Conservation (phyloP, 257 asterid genomes). For the Rauvolfia tetraphylla region DNA sequence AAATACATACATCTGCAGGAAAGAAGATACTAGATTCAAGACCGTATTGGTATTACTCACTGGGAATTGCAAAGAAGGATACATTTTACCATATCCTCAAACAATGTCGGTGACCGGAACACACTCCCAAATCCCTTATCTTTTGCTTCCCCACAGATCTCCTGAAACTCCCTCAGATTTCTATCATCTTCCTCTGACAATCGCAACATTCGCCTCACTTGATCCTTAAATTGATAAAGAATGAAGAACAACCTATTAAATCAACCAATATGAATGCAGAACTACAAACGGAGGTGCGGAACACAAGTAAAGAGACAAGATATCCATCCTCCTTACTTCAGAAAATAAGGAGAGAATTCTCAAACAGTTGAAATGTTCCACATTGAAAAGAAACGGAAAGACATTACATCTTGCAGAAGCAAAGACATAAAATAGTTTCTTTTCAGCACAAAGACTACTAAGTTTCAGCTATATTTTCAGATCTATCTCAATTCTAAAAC, state of each 20-base stretch:
- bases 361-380: too few species aligned
- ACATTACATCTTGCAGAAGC: neutral
- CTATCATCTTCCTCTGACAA: conserved; percentile 56
- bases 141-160: conserved; percentile 51
- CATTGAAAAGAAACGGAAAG: too few species aligned
- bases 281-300: neutral
- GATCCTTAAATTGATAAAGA: conserved; percentile 35
- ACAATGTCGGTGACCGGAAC: conserved; percentile 82
- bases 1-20: neutral
- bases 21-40: neutral
- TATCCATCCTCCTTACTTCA: neutral
- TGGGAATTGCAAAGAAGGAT: conserved; percentile 93
- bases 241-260: conserved; percentile 3
- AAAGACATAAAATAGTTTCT: neutral
- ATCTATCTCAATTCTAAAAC: neutral
- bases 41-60: conserved; percentile 38
- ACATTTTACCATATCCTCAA: conserved; percentile 90
- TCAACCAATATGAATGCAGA: neutral
- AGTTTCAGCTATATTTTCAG: neutral
- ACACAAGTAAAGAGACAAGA: neutral
- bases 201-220: conserved; percentile 79
- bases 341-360: too few species aligned
- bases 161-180: conserved; percentile 56
- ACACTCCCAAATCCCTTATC: conserved; percentile 65
- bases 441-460: neutral